Base-by-base conservation (phyloP, 2,329 filamentous ascomycete genomes). In the Lecanosticta acicola region DNA sequence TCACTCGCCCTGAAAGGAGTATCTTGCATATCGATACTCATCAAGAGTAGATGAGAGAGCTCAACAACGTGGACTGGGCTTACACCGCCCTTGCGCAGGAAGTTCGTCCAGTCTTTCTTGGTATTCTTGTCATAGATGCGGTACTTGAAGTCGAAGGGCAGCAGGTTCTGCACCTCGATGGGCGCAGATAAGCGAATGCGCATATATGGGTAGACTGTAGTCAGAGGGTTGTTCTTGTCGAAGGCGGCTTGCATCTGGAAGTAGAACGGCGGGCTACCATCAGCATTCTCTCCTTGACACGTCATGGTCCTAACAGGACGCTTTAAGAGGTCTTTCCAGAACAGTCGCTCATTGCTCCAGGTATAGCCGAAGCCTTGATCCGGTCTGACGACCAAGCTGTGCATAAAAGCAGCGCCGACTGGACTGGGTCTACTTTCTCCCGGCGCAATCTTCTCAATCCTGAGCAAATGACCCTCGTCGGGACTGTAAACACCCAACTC, bases 61-160 rank as follows among this genome's bases (percentile, higher is more conserved):
- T 98, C 91, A 14, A 97, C 91, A 8, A 97, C 90, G 64, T 98
- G 93, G 0, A 98, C 90, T 0, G 94, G 94, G 64, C 93, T 98
- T 46, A 97, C 84, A 11, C 94, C 94, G 19, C 94, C 93, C 67
- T 96, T 97, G 46, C 93, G 82, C 38, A 98, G 72, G 70, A 98
- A 98, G 66, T 98, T 98, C 3, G 88, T 94, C 93, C 93, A 98
- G 65, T 98, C 93, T 65, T 94, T 95, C 74, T 91, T 94, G 0
- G 90, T 96, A 66, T 95, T 94, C 71, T 94, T 96, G 72, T 98
- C 93, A 62, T 97, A 98, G 45, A 98, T 97, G 45, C 91, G 83
- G 66, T 98, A 98, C 68, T 98, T 97, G 80, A 98, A 98, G 68
- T 98, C 93, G 63, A 93, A 97, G 0, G 93, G 93, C 32, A 98